Base-by-base conservation (phyloP, 352 stramenopile species). In the Phytophthora foliorum region DNA sequence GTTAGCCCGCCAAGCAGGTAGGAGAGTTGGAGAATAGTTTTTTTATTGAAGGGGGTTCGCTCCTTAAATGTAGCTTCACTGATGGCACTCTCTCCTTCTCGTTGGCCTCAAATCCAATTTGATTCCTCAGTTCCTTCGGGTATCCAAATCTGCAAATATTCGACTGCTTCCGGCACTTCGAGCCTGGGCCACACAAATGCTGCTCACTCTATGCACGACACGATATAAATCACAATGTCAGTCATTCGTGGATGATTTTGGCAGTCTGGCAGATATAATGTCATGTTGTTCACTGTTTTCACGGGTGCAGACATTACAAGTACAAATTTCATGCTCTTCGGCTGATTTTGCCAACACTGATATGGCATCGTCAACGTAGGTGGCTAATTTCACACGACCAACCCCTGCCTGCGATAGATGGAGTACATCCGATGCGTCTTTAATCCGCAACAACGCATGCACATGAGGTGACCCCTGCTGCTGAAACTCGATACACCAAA, bases 11-110 rank as follows among this genome's bases (percentile, higher is more conserved):
- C 73, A 75, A 0, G 13, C 52, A 39, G 13, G 42, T 0, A 56
- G 17, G 1, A 69, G 36, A 32, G 21, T 1, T 0, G 49, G 50
- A 22, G 14, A 56, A 19, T 66, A 76, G n/a, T n/a, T 72, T 72
- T 22, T 69, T 76, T 4, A 39, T 39, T 9, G 34, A 4, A 4
- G 34, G 11, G 6, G 0, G 4, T 8, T 72, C 46, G 34, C 62
- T 19, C 38, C 63, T 58, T 14, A 60, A 51, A 13, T 63, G 24
- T 14, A 76, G 49, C 13, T 39, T 49, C 1, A 72, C 21, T 0
- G 51, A 63, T 2, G 52, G 44, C 2, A 34, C 56, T n/a, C 57
- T 51, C 10, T 68, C 57, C 0, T 4, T 10, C n/a, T 19, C 24
- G 48, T 31, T 0, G n/a, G n/a, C n/a, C n/a, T 62, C 36, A 19